These are phyloP conservation scores for Podospora didyma DNA, from an alignment of 495 filamentous ascomycete genomes.

Conservation along the genomic window DNA sequence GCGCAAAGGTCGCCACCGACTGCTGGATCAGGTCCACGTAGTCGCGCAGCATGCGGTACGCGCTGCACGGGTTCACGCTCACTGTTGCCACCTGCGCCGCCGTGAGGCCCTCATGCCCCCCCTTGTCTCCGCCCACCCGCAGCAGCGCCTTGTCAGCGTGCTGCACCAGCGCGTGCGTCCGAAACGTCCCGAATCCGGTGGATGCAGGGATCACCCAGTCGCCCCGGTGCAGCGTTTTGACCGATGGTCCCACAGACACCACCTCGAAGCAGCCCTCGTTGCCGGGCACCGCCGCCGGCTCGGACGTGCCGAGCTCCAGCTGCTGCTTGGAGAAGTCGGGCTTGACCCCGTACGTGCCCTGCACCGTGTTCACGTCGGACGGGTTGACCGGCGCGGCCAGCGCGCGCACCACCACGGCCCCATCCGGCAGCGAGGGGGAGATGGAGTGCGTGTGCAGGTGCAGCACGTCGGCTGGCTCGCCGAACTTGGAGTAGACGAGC, in stretches of 20 bases:
- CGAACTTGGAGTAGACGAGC: conserved; percentile 78
- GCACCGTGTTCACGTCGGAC: conserved; percentile 89
- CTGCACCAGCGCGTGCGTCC: conserved; percentile 79
- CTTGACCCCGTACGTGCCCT: conserved; percentile 90
- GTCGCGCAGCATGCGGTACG: conserved; percentile 86
- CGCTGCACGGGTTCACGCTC: conserved; percentile 86
- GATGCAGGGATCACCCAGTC: conserved; percentile 89
- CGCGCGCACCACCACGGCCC: conserved; percentile 59
- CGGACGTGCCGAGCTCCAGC: conserved; percentile 64
- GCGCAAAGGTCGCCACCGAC: conserved; percentile 28
- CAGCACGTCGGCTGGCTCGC: conserved; percentile 80
- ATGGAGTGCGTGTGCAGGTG: conserved; percentile 78
- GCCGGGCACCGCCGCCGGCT: conserved; percentile 59
- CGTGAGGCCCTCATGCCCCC: conserved; percentile 56
- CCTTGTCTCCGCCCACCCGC: conserved; percentile 50
- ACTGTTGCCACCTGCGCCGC: conserved; percentile 78
- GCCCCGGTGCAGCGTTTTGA: conserved; percentile 48
- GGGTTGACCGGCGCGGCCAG: conserved; percentile 93
- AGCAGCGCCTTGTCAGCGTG: conserved; percentile 56
- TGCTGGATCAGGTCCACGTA: conserved; percentile 53
- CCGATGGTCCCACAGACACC: conserved; percentile 55
- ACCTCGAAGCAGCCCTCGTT: conserved; percentile 95
- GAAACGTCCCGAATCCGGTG: conserved; percentile 84
- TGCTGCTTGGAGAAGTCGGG: conserved; percentile 63
- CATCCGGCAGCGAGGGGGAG: conserved; percentile 69